Percentiles rank a stretch among this genome's conserved stretches.
These are phyloP conservation scores for Aspergillus pseudoglaucus DNA, from an alignment of 2,329 filamentous ascomycete genomes.

Conservation along the genomic window DNA sequence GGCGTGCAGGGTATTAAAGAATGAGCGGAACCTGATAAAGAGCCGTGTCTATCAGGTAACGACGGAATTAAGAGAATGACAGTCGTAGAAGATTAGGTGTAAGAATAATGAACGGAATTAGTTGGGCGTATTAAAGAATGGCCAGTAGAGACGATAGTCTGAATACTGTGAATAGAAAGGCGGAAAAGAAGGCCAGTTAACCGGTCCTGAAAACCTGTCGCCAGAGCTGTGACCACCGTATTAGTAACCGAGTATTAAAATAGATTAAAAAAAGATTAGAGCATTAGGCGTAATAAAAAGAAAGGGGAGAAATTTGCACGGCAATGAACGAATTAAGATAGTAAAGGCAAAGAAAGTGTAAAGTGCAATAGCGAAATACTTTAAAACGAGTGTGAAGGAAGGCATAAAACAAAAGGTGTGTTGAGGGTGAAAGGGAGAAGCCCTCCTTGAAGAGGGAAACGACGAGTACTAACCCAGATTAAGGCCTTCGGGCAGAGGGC, in stretches of 20 bases:
- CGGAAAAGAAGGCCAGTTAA: slow-evolving; percentile 19
- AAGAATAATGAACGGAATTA: slow-evolving; percentile 52
- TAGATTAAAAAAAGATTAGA: slow-evolving; percentile 16
- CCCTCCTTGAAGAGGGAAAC: slow-evolving; percentile 17
- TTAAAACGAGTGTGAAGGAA: slow-evolving; percentile 7
- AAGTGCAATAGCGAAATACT: slow-evolving; percentile 9
- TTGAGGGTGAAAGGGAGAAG: slow-evolving; percentile 11
- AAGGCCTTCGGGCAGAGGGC: slow-evolving; percentile 34
- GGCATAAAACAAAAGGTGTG: slow-evolving; percentile 5
- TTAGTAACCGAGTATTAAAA: slow-evolving; percentile 19
- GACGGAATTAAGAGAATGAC: slow-evolving; percentile 46
- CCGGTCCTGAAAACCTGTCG: slow-evolving; percentile 22
- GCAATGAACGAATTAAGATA: slow-evolving; percentile 1
- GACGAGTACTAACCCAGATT: slow-evolving; percentile 36
- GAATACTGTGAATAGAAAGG: slow-evolving; percentile 18
- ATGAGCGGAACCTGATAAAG: slow-evolving; percentile 38
- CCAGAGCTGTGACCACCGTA: slow-evolving; percentile 28
- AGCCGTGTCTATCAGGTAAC: slow-evolving; percentile 31
- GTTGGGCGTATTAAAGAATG: slow-evolving; percentile 48
- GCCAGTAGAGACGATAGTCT: slow-evolving; percentile 37
- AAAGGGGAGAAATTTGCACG: slow-evolving; percentile 6
- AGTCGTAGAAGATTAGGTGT: slow-evolving; percentile 38
- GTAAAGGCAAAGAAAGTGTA: slow-evolving; percentile 5
- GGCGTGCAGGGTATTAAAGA: slow-evolving; percentile 26
- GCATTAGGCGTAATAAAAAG: slow-evolving; percentile 6